These are phyloP conservation scores for Ceratobasidium sp. DNA, from an alignment of 1,284 basidiomycete species.

Conservation along the genomic window DNA sequence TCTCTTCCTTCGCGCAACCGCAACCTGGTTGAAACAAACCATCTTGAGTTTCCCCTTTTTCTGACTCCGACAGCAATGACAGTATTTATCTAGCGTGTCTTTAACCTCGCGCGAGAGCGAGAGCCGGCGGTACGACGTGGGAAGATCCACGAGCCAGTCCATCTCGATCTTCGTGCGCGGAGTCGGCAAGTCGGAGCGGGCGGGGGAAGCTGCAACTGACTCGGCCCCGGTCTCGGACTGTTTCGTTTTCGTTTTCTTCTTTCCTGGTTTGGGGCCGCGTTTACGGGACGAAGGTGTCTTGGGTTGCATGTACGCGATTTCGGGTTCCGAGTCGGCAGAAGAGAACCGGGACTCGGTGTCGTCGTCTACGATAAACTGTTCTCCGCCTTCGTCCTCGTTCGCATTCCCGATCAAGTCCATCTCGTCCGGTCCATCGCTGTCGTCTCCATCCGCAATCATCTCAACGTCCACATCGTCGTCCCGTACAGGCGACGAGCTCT, in stretches of 20 bases:
- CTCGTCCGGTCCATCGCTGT: background rate
- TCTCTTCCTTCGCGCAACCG: background rate
- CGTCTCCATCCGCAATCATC: background rate
- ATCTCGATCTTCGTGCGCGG: background rate
- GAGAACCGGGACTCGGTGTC: background rate
- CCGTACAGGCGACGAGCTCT: slow-evolving; percentile 14
- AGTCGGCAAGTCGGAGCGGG: background rate
- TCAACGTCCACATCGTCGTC: background rate
- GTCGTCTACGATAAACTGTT: slow-evolving; percentile 9
- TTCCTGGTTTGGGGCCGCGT: background rate
- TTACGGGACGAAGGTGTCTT: slow-evolving; percentile 3
- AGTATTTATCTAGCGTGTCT: slow-evolving; percentile 13
- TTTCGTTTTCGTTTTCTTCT: background rate
- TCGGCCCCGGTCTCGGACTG: background rate
- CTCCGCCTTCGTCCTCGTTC: background rate
- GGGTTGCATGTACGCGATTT: background rate
- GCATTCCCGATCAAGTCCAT: background rate
- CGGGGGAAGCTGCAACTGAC: slow-evolving; percentile 9
- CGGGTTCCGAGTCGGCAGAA: background rate
- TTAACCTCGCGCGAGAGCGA: slow-evolving; percentile 8
- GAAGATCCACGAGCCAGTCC: background rate
- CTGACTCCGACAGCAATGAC: slow-evolving; percentile 25
- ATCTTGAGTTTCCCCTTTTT: slow-evolving; percentile 25
- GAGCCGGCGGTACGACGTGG: slow-evolving; percentile 2
- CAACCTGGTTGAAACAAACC: slow-evolving; percentile 5